Evolutionary conservation across 164 flowering plant genomes (phyloP).

Genomic region (Saururus chinensis): DNA sequence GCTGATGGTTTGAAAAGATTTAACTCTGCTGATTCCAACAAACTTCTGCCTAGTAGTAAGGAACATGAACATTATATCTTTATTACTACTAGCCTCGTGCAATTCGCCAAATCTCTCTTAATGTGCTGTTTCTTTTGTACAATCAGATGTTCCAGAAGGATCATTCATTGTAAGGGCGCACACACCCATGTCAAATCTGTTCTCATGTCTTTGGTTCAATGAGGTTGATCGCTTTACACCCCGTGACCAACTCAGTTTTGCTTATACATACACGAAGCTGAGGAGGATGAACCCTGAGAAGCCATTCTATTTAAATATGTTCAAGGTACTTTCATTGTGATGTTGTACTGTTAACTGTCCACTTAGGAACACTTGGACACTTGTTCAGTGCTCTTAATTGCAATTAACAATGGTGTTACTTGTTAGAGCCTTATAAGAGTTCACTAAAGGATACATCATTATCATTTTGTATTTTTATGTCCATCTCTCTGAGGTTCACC

Average conservation of each 20-base stretch:
- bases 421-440: no score
- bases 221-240: constrained; percentile 96
- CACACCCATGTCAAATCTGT: constrained; percentile 97
- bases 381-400: not conserved
- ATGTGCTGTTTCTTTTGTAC: not conserved
- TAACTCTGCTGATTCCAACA: constrained; percentile 66
- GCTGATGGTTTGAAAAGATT: constrained; percentile 85
- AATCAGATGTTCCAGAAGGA: constrained; percentile 98
- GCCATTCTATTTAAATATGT: constrained; percentile 80
- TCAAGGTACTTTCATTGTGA: constrained; percentile 31
- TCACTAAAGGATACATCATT: no score
- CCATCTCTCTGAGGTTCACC: no score
- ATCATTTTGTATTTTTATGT: no score
- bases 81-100: not conserved
- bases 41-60: constrained; percentile 91
- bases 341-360: not conserved
- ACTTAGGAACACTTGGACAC: not conserved
- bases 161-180: constrained; percentile 93
- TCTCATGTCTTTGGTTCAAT: constrained; percentile 98
- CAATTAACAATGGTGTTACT: no score
- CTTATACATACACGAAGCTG: constrained; percentile 76
- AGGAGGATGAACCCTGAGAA: constrained; percentile 72
- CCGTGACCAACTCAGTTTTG: constrained; percentile 96
- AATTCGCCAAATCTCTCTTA: no score
- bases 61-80: not conserved